Evolutionary conservation across 2,329 filamentous ascomycete species (phyloP), one percentile per base, ranked within the genome.

Genomic region (Westerdykella sp.): DNA sequence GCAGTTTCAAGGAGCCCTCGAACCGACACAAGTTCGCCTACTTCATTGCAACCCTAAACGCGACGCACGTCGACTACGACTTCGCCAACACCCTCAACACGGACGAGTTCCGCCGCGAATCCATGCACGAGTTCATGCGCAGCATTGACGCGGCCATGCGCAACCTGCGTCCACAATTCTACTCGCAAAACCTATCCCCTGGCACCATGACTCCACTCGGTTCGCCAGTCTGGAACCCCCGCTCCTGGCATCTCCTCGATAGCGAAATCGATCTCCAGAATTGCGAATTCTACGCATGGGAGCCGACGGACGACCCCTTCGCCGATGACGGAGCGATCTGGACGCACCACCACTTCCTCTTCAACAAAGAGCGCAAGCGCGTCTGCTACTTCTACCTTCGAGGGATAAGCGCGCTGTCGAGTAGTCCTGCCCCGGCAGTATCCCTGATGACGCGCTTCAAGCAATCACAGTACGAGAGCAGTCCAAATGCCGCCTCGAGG

Each of bases 291-390:
- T 97, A 95, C 67, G 85, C 84, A 43, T 98, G 95, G 70, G 80
- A 85, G 40, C 93, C 93, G 0, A 84, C 88, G 34, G 87, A 90
- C 48, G 90, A 95, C 60, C 88, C 89, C 0, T 95, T 94, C 57
- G 89, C 89, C 50, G 90, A 95, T 48, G 89, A 96, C 60, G 87
- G 87, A 48, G 85, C 90, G 9, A 90, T 98, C 49, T 98, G 91
- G 91, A 89, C 87, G 39, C 77, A 90, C 49, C 90, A 97, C 66
- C 96, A 95, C 69, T 95, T 98, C 73, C 95, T 97, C 68, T 97
- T 96, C 77, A 96, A 95, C 74, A 91, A 91, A 59, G 75, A 83
- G 21, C 78, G 84, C 61, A 97, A 97, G 73, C 82, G 93, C 34
- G 91, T 98, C 14, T 90, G 88, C 47, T 98, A 98, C 65, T 73